phyloP scores from a whole-genome alignment of 176 grass and related monocot genomes.

The Carex kokanica region DNA sequence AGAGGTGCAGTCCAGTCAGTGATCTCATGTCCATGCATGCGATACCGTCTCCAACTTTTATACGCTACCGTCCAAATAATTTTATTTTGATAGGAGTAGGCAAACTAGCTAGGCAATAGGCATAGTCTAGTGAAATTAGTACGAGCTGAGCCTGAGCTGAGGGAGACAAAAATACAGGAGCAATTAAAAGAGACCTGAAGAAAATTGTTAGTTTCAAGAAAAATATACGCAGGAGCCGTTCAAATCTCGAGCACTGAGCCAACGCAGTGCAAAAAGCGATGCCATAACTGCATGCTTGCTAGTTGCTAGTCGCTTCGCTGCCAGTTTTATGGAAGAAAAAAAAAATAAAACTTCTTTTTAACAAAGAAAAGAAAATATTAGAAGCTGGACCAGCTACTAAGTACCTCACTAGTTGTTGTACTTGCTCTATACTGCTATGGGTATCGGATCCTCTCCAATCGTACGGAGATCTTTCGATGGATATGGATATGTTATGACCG shows the following conservation, averaged over 20 bases:
- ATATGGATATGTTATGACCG: neutral
- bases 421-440: neutral
- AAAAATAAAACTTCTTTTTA: neutral
- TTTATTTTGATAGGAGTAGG: neutral
- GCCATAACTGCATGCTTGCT: slow-evolving; percentile 10
- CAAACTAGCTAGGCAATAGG: neutral
- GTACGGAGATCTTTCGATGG: neutral
- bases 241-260: slow-evolving; percentile 16
- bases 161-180: slow-evolving; percentile 15
- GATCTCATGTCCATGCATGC: neutral
- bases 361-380: neutral
- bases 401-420: neutral
- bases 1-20: neutral
- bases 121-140: neutral
- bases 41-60: neutral
- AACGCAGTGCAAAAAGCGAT: slow-evolving; percentile 11
- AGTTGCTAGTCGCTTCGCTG: neutral
- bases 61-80: neutral
- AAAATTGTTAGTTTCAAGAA: slow-evolving; percentile 1
- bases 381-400: slow-evolving; percentile 6
- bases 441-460: neutral
- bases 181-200: slow-evolving; percentile 17
- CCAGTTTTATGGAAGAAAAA: neutral
- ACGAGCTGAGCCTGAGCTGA: neutral
- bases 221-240: slow-evolving; percentile 11